Conservation (phyloP, 305 asterid genomes). For the Solanum hybrid region DNA sequence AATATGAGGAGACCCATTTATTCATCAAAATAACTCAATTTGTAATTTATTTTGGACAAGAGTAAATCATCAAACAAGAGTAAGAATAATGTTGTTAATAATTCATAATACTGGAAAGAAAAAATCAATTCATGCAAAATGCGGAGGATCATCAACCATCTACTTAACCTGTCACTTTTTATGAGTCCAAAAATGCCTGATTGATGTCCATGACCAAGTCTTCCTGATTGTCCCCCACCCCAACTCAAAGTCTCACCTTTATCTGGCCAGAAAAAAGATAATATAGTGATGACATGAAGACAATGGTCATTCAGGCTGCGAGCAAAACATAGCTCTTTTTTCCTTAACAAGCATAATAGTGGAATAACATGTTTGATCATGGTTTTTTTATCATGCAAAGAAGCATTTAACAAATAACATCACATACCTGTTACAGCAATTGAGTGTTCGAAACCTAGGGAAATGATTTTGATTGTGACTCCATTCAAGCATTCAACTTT, state of each 20-base stretch:
- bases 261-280: conserved; percentile 32
- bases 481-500: conserved; percentile 75
- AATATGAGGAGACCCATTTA: background rate
- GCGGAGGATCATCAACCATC: conserved; percentile 8
- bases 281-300: conserved; percentile 2
- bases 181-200: conserved; percentile 66
- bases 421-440: conserved; percentile 84
- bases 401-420: conserved; percentile 4
- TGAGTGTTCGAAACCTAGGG: conserved; percentile 88
- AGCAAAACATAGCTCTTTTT: background rate
- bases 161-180: conserved; percentile 57
- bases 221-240: conserved; percentile 93
- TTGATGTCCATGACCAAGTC: conserved; percentile 92
- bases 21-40: background rate
- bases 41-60: background rate
- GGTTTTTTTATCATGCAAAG: background rate
- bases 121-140: background rate
- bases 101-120: background rate
- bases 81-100: background rate
- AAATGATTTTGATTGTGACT: conserved; percentile 38
- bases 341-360: background rate
- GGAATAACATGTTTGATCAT: background rate
- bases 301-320: background rate
- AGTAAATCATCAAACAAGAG: background rate
- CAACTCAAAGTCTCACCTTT: conserved; percentile 90